These are phyloP conservation scores for Diaporthe sp. DNA, from an alignment of 2,329 filamentous ascomycete genomes.

Conservation along the genomic window DNA sequence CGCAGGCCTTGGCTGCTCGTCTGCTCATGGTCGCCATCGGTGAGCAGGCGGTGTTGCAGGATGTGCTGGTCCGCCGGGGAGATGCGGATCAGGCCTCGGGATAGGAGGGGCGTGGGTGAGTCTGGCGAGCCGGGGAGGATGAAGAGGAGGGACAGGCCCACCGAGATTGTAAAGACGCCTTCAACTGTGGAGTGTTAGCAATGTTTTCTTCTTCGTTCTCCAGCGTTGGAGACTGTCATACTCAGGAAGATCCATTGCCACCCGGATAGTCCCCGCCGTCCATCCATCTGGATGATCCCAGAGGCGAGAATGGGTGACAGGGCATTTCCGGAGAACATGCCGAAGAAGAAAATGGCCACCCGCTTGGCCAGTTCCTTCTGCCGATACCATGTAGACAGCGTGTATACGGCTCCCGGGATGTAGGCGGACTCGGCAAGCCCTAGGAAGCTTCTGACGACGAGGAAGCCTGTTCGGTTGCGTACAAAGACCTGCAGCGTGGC, in stretches of 20 bases:
- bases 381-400: conserved; percentile 66
- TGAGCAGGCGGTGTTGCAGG: conserved; percentile 53
- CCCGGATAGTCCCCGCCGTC: conserved; percentile 55
- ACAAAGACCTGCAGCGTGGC: conserved; percentile 61
- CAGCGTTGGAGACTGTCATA: conserved; percentile 45
- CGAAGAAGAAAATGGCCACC: conserved; percentile 66
- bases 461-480: conserved; percentile 58
- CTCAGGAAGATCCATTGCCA: conserved; percentile 67
- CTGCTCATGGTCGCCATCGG: conserved; percentile 50
- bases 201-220: not conserved
- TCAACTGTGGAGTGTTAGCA: conserved; percentile 54
- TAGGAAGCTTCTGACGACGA: conserved; percentile 59
- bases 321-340: conserved; percentile 66
- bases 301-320: conserved; percentile 63
- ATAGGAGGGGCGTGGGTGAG: conserved; percentile 55
- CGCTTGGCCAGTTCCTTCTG: conserved; percentile 60
- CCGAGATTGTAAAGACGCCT: conserved; percentile 58
- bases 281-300: conserved; percentile 61
- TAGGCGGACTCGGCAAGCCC: conserved; percentile 66
- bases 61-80: conserved; percentile 50
- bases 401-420: conserved; percentile 66
- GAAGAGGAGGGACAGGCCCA: conserved; percentile 56
- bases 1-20: conserved; percentile 51
- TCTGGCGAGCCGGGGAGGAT: conserved; percentile 60
- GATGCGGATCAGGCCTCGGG: conserved; percentile 56